Conservation (phyloP, 1,284 basidiomycete genomes). For the Xerocomus nothofagi region DNA sequence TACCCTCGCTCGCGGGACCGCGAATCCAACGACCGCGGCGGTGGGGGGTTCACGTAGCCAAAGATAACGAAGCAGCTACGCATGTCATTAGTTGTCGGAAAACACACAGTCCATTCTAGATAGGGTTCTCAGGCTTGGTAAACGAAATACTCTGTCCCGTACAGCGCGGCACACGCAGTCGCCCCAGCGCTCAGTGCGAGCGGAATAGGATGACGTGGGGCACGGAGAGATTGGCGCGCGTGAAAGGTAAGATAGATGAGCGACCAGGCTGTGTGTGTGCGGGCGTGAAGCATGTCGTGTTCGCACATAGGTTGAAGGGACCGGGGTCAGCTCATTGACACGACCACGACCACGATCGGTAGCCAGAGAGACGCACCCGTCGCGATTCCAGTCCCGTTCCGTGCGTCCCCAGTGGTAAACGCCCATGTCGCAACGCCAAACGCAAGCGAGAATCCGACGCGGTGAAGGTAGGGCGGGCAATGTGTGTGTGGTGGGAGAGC, state of each 20-base stretch:
- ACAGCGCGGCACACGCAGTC: constrained; percentile 37
- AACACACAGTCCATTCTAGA: neutral
- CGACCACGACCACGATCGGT: neutral
- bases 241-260: constrained; percentile 47
- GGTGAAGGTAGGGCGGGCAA: constrained; percentile 43
- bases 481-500: constrained; percentile 24
- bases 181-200: constrained; percentile 39
- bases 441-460: constrained; percentile 45
- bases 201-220: constrained; percentile 37
- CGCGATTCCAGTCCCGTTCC: constrained; percentile 47
- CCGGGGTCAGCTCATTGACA: constrained; percentile 1
- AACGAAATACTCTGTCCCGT: constrained; percentile 47
- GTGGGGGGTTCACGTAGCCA: too few relatives aligned
- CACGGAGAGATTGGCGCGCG: constrained; percentile 34
- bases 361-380: constrained; percentile 35
- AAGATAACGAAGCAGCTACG: too few relatives aligned
- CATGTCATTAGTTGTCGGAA: too few relatives aligned
- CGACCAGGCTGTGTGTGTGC: constrained; percentile 41
- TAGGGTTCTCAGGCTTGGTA: constrained; percentile 28
- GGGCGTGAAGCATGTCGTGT: neutral
- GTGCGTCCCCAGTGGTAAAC: constrained; percentile 39
- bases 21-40: too few relatives aligned
- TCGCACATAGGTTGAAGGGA: too few relatives aligned
- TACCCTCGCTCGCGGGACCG: too few relatives aligned
- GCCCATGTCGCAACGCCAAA: constrained; percentile 48